These are phyloP conservation scores for Fusarium duplospermum DNA, from an alignment of 2,329 filamentous ascomycete genomes.

Conservation along the genomic window DNA sequence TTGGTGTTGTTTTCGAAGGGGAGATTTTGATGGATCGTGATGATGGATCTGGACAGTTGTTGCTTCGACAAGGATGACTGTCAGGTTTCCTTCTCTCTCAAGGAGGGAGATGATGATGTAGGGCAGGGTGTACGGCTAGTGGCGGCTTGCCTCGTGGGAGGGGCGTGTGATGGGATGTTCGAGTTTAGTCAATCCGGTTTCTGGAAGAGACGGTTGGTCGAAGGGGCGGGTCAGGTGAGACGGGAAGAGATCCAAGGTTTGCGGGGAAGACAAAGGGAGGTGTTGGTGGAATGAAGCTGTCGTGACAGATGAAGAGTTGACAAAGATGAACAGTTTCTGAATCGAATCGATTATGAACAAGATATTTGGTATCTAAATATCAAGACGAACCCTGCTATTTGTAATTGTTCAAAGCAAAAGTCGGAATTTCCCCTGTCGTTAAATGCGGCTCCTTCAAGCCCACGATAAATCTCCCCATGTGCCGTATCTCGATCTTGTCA, in stretches of 20 bases:
- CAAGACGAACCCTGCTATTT: not conserved
- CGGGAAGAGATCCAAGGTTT: slow-evolving; percentile 28
- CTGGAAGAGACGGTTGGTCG: slow-evolving; percentile 32
- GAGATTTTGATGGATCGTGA: not conserved
- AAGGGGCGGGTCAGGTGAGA: slow-evolving; percentile 32
- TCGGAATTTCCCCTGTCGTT: not conserved
- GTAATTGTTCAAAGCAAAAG: not conserved
- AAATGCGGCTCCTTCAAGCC: not conserved
- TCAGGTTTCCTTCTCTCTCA: slow-evolving; percentile 2
- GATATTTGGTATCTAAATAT: not conserved
- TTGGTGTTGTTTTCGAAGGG: not conserved
- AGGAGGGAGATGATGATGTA: slow-evolving; percentile 33
- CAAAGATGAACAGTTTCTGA: no score
- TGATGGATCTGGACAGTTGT: not conserved
- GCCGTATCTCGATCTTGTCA: slow-evolving; percentile 31
- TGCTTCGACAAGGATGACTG: not conserved
- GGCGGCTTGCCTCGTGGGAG: slow-evolving; percentile 36
- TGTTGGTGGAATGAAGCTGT: not conserved
- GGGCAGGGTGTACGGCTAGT: slow-evolving; percentile 40
- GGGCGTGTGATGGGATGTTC: slow-evolving; percentile 38
- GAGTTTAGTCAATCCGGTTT: slow-evolving; percentile 31
- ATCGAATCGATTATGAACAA: no score
- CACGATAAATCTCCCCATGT: not conserved
- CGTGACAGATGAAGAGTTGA: not conserved
- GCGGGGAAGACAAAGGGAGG: slow-evolving; percentile 25